Evolutionary conservation across 139 green algal genomes (phyloP).

Genomic region (Coelastrella sp.): DNA sequence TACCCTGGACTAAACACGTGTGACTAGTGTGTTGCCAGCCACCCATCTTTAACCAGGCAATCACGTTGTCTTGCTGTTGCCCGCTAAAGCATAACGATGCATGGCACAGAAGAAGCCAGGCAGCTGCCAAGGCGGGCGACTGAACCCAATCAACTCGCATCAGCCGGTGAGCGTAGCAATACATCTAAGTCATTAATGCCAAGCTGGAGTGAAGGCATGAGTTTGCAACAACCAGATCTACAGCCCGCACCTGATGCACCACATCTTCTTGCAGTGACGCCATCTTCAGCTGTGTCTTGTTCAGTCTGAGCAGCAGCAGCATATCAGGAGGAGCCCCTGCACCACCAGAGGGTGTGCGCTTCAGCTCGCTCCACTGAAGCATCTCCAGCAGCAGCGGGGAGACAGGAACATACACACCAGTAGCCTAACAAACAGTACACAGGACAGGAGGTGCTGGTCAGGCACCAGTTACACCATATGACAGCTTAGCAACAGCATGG

Average conservation of each 20-base stretch:
- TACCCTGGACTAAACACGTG: neutral
- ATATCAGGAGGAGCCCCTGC: constrained; percentile 59
- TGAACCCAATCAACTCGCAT: too few relatives aligned
- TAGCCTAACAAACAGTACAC: constrained; percentile 46
- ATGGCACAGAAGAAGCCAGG: neutral
- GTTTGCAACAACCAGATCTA: neutral
- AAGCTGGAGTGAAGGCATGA: too few relatives aligned
- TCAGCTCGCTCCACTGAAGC: constrained; percentile 79
- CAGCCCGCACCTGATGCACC: constrained; percentile 67
- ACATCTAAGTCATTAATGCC: too few relatives aligned
- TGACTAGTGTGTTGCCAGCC: neutral
- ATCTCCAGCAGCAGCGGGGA: constrained; percentile 88
- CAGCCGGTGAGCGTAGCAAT: too few relatives aligned
- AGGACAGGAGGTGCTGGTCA: neutral
- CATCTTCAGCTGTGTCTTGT: constrained; percentile 64
- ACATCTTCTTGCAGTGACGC: constrained; percentile 86
- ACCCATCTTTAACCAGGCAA: neutral
- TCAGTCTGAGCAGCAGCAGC: constrained; percentile 67
- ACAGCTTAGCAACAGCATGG: too few relatives aligned
- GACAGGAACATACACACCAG: constrained; percentile 83
- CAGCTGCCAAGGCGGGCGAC: neutral
- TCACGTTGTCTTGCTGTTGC: neutral
- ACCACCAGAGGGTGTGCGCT: constrained; percentile 40
- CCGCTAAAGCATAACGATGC: constrained; percentile 8
- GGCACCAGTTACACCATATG: too few relatives aligned